phyloP scores from a whole-genome alignment of 345 rosid species.

The Sisymbrium altissimum region DNA sequence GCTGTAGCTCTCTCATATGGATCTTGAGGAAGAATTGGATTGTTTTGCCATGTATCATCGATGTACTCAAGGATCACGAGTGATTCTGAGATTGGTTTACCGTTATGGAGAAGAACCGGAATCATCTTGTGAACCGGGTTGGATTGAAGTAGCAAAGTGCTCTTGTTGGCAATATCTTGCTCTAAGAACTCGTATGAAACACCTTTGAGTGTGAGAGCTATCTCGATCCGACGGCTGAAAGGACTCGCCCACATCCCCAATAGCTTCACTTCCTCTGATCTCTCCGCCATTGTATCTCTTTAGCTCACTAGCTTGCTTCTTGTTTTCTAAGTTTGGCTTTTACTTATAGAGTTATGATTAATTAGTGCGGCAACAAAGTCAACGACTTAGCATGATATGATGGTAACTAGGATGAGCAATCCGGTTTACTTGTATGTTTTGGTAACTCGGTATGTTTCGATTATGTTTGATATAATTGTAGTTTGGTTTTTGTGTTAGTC shows the following conservation, averaged over 20 bases:
- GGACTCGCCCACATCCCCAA: constrained; percentile 45
- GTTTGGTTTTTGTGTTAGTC: too few relatives aligned
- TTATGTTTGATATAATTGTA: too few relatives aligned
- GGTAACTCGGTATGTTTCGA: too few relatives aligned
- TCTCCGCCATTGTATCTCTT: constrained; percentile 17
- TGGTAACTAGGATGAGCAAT: not conserved
- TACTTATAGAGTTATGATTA: not conserved
- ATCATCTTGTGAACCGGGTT: constrained; percentile 45
- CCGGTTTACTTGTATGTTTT: too few relatives aligned
- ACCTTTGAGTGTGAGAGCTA: constrained; percentile 46
- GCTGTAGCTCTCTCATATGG: constrained; percentile 41
- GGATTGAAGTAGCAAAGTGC: constrained; percentile 38
- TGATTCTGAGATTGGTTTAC: constrained; percentile 42
- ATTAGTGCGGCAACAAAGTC: not conserved
- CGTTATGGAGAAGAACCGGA: constrained; percentile 50
- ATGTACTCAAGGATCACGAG: constrained; percentile 46
- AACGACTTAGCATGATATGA: too few relatives aligned
- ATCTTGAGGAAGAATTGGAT: constrained; percentile 42
- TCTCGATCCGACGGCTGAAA: constrained; percentile 37
- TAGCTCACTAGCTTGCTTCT: not conserved
- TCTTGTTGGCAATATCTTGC: constrained; percentile 35
- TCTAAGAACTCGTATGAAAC: constrained; percentile 29
- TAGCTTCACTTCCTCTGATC: constrained; percentile 43
- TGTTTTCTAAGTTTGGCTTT: not conserved
- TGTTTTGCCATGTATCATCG: constrained; percentile 44